Base-by-base conservation (phyloP, 2,329 filamentous ascomycete species). In the Atkinsonella hypoxylon region DNA sequence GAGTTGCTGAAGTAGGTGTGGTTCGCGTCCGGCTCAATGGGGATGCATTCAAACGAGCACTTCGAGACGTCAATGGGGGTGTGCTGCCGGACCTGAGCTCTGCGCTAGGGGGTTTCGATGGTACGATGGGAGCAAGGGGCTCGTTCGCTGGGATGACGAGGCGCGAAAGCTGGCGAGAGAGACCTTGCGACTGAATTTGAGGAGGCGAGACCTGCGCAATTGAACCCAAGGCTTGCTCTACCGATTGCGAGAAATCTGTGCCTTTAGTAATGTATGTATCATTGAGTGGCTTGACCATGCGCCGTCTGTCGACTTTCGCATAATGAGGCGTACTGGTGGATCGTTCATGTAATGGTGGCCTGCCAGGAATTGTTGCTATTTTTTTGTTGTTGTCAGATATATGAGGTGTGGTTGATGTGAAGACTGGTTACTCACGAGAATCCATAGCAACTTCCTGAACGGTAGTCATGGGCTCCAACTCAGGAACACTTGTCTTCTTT, bases 391-490 rank as follows among this genome's bases (percentile, higher is more conserved):
- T 26, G 51, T 64, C 26, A 64, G 57, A 55, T 17, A 17, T 40
- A 39, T 40, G 4, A 7, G 5, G 18, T 46, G 10, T 38, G 11
- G 22, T 10, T 12, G 30, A 15, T 20, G 20, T 39, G 26, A 43
- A 15, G 39, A 44, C 26, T 36, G 10, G 18, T 30, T 48, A 71
- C 82, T 70, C 71, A 86, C 82, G 82, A 59, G 82, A 85, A 65
- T 86, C 82, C 80, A 85, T 84, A 48, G 79, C 64, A 46, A 76
- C 66, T 60, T 85, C 82, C 55, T 84, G 80, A 13, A 85, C 81
- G 1, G 81, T 84, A 5, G 81, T 83, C 81, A 84, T 82, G 34
- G 79, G 79, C 2, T 79, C 81, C 46, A 83, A 64, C 54, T 85
- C 82, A 10, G 79, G 77, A 13, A 82, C 76, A 64, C 77, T 83